These are phyloP conservation scores for Umbelopsis isabellina DNA, from an alignment of 192 early-diverging fungal genomes.

Conservation along the genomic window DNA sequence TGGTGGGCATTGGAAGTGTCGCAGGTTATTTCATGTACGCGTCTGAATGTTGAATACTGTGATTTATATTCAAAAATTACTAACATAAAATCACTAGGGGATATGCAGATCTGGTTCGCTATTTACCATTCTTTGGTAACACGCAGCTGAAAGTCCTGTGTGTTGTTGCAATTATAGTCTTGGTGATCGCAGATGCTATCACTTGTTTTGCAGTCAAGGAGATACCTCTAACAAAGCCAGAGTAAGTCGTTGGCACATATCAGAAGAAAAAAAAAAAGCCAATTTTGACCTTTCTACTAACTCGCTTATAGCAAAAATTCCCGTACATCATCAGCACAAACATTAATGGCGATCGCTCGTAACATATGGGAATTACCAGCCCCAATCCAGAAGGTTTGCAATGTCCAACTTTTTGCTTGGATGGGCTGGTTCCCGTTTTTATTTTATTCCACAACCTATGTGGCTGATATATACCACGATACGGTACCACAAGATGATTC, in stretches of 20 bases:
- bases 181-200: slow-evolving; percentile 59
- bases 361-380: slow-evolving; percentile 68
- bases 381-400: slow-evolving; percentile 77
- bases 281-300: too few relatives aligned
- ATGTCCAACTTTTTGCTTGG: slow-evolving; percentile 96
- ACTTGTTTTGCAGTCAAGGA: slow-evolving; percentile 77
- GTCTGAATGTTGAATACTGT: not conserved
- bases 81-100: slow-evolving; percentile 47
- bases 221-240: slow-evolving; percentile 30
- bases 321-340: slow-evolving; percentile 17
- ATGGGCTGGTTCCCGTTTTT: slow-evolving; percentile 98
- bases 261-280: not conserved
- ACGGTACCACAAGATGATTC: slow-evolving; percentile 21
- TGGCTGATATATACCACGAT: slow-evolving; percentile 51
- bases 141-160: slow-evolving; percentile 86
- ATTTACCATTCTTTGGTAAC: slow-evolving; percentile 75
- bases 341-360: slow-evolving; percentile 35
- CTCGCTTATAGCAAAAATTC: not conserved
- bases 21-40: slow-evolving; percentile 81
- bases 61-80: not conserved
- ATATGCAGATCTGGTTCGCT: slow-evolving; percentile 70
- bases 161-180: slow-evolving; percentile 68
- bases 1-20: slow-evolving; percentile 87
- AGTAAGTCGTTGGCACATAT: not conserved
- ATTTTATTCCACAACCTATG: slow-evolving; percentile 76